Percentiles rank a stretch among this genome's conserved stretches.
These are phyloP conservation scores for Botrytis fragariae DNA, from an alignment of 2,329 filamentous ascomycete species.

Conservation along the genomic window DNA sequence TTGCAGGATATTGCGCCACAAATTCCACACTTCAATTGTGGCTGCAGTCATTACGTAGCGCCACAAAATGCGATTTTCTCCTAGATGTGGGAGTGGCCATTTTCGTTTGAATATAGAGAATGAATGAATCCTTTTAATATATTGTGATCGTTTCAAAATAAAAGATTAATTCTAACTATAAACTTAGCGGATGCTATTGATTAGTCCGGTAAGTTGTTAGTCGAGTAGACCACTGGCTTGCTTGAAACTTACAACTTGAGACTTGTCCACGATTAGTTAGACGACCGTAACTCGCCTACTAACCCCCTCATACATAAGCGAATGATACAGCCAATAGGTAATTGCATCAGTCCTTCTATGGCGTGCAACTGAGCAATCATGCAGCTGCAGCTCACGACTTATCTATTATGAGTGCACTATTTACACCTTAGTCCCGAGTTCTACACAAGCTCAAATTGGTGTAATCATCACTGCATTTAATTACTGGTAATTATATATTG, in stretches of 20 bases:
- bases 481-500: background rate
- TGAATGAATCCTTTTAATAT: background rate
- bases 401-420: background rate
- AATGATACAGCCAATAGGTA: background rate
- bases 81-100: background rate
- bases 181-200: background rate
- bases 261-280: background rate
- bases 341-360: background rate
- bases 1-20: conserved; percentile 11
- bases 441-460: background rate
- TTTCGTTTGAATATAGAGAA: background rate
- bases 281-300: background rate
- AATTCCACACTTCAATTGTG: background rate
- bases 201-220: background rate
- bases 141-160: background rate
- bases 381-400: background rate
- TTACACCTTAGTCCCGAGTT: background rate
- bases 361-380: background rate
- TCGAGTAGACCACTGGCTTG: background rate
- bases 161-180: background rate
- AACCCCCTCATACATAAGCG: background rate
- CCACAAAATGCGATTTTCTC: background rate
- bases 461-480: background rate
- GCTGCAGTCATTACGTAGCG: background rate
- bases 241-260: background rate